Conservation (phyloP, 495 filamentous ascomycete genomes). For the Rostrohypoxylon terebratum region DNA sequence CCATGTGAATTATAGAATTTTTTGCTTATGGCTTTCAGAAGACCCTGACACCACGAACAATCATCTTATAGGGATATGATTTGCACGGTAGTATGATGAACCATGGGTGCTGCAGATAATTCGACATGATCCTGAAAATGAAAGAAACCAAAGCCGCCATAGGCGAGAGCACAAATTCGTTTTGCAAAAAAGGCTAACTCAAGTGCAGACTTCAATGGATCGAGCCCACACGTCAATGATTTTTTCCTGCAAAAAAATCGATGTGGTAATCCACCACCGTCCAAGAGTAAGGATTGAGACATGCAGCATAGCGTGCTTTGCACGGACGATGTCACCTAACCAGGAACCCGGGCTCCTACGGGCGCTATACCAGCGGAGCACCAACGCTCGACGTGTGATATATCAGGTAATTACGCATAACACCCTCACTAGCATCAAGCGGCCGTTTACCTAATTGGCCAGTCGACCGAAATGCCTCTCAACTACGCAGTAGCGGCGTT, state of each 20-base stretch:
- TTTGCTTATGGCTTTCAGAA: not conserved
- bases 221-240: not conserved
- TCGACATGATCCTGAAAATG: not conserved
- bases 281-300: conserved; percentile 9
- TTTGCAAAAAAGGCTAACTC: not conserved
- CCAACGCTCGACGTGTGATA: conserved; percentile 12
- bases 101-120: not conserved
- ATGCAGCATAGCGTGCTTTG: conserved; percentile 19
- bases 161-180: not conserved
- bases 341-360: conserved; percentile 19
- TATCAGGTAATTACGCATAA: conserved; percentile 10
- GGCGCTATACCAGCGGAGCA: not conserved
- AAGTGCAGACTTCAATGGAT: not conserved
- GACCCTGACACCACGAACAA: not conserved
- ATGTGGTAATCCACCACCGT: not conserved
- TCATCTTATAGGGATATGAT: not conserved
- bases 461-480: conserved; percentile 2
- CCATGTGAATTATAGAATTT: not conserved
- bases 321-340: conserved; percentile 15
- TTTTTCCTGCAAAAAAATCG: not conserved
- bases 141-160: not conserved
- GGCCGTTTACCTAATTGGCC: conserved; percentile 11
- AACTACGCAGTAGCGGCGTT: not conserved
- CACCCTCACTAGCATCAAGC: not conserved
- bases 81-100: not conserved